Base-by-base conservation (phyloP, 139 green algal genomes). In the Coccomyxa sp. region DNA sequence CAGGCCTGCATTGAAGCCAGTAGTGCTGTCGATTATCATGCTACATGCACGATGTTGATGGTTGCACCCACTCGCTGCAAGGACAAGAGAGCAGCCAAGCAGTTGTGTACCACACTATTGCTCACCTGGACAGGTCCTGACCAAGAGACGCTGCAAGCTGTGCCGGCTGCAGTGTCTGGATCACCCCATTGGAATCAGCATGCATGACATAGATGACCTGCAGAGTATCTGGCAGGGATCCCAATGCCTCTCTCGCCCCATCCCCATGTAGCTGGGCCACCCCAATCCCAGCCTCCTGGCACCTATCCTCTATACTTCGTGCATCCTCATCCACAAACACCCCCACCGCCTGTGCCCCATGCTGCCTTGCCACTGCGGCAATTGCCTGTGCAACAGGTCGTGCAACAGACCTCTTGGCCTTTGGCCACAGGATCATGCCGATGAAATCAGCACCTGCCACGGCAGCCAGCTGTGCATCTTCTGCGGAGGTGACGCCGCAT, bases 291-390 rank as follows among this genome's bases (percentile, higher is more conserved):
- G 89, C 85, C n/a, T 86, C 77, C 3, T 23, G 18, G 82, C 91
- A 96, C 38, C 81, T 58, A 12, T 67, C 21, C 1, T 79, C 84
- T 57, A 98, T 98, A 12, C 83, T 90, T 18, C 84, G 86, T 4
- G 92, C 90, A 80, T 91, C 86, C 67, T 96, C 94, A 67, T 98
- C 94, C 0, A 98, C 94, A 91, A 98, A 98, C 0, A 98, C 94
- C 10, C 89, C 94, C 25, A 97, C 94, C n/a, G 94, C 66, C 58
- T 84, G 79, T 30, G 88, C 89, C 21, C 92, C 91, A 15, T 83
- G 57, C 9, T 67, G 18, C n/a, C 80, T 81, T 0, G 91, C 94
- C 59, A 85, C 89, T 0, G 80, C 79, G 0, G 89, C 92, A 38
- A 98, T 96, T 27, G 82, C 30, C 12, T 66, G 67, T 21, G 94